phyloP scores from a whole-genome alignment of 2,329 filamentous ascomycete genomes.

The Colletotrichum limetticola region DNA sequence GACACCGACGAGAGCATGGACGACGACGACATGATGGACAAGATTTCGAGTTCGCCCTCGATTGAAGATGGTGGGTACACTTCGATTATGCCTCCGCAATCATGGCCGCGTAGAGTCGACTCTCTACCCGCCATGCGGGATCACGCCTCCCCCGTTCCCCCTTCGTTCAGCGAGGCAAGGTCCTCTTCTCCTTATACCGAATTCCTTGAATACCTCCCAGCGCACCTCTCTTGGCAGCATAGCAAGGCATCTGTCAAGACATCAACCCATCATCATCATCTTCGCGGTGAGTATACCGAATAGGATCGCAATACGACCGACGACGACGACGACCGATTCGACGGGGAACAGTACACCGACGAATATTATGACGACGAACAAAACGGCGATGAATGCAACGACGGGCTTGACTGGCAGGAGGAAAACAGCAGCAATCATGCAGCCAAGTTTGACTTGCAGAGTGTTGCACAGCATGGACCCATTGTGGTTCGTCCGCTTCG shows the following conservation, averaged over 20 bases:
- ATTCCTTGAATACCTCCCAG: conserved; percentile 46
- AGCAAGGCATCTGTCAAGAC: conserved; percentile 45
- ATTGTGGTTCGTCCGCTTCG: conserved; percentile 23
- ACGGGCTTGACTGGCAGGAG: conserved; percentile 24
- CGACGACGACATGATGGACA: conserved; percentile 96
- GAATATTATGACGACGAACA: conserved; percentile 40
- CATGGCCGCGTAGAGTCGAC: conserved; percentile 57
- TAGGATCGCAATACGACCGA: conserved; percentile 36
- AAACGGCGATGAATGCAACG: conserved; percentile 25
- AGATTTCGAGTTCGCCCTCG: conserved; percentile 97
- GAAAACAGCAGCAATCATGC: conserved; percentile 16
- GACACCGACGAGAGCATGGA: conserved; percentile 79
- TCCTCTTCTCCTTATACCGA: conserved; percentile 56
- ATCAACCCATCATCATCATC: conserved; percentile 56
- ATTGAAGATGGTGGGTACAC: conserved; percentile 97
- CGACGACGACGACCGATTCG: conserved; percentile 34
- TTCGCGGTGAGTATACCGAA: conserved; percentile 58
- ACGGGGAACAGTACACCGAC: conserved; percentile 43
- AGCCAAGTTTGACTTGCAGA: conserved; percentile 17
- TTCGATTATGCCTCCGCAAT: conserved; percentile 48
- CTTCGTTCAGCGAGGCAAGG: conserved; percentile 45
- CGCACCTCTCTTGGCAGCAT: conserved; percentile 40
- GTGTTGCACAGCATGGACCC: conserved; percentile 19
- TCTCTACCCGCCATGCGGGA: conserved; percentile 49
- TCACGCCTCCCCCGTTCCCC: conserved; percentile 45